Base-by-base conservation (phyloP, 805 yeast species). In the Pichia pseudocactophila region DNA sequence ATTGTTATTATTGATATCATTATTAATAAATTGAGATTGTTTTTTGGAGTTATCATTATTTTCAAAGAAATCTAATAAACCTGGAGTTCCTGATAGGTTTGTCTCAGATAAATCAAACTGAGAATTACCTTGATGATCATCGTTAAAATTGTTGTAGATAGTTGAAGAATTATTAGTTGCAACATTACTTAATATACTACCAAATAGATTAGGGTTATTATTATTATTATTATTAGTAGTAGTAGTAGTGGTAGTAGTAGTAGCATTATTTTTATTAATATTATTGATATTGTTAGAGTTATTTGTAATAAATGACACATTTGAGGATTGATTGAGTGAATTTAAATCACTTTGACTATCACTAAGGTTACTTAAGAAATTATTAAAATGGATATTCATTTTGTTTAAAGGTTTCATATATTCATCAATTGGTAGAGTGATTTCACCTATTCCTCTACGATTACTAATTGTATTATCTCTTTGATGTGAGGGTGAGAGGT, bases 341-440 rank as follows among this genome's bases (percentile, higher is more conserved):
- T 36, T 12, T 36, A 22, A 2, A 42, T 25, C 2, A 49, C 15
- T n/a, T 43, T 20, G 30, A 41, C 42, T 34, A n/a, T 47, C 54
- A 11, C 48, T 41, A n/a, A 55, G 43, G 5, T 43, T 53, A 34
- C 41, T 53, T 30, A 62, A 34, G 13, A 62, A 51, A 27, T 55
- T 57, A 31, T 58, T 54, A 38, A 63, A 47, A 42, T 62, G 55
- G 10, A 49, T 52, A 40, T 59, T 61, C 66, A 62, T 63, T 20
- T 63, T 56, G 41, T 61, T 59, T 42, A 62, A 39, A 11, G 67
- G 67, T 26, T 60, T 62, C 15, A 63, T 59, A 41, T 59, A 63
- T 41, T 63, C 68, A 38, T 63, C 64, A 22, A 61, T 51, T 3
- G 66, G 62, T 5, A 61, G 44, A 2, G 57, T 39, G 4, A 61